Evolutionary conservation across 768 basidiomycete genomes (phyloP), one percentile per base, ranked within the genome.

Genomic region (Suillus paluster): DNA sequence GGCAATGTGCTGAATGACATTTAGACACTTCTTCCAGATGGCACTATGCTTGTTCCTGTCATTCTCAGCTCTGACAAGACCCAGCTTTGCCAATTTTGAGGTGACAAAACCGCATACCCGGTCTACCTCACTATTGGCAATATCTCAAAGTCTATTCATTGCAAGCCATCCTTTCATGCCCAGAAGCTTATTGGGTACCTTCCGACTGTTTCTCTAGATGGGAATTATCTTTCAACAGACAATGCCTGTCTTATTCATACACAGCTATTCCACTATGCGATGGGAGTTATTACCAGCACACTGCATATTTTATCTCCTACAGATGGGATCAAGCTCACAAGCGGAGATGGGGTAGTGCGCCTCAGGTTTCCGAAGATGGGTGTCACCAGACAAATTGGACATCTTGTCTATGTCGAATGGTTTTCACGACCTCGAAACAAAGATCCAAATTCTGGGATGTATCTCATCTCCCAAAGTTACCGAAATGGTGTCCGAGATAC

Each of bases 121-220:
- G 66, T 77, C 3, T 77, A 77, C 49, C 25, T 76, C 1, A 69
- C 70, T 0, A 64, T 75, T 23, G 73, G 70, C 4, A 72, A 70
- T 45, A 66, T 72, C 14, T 33, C 57, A 4, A 72, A 70, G 53
- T 57, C 25, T 9, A 59, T 69, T 14, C 66, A 68, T 7, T 57
- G 66, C 7, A 30, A 69, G 42, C 61, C 67, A 0, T 67, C 61
- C 1, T 9, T 44, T 9, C 60, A 54, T 5, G 72, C 68, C 0
- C 61, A 58, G 1, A 44, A 74, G 1, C 66, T 75, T 0, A 2
- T 77, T n/a, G 71, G 65, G 0, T 75, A 74, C 39, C 57, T 77
- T 8, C 75, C 46, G 25, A 48, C 46, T 8, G 11, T 48, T 27
- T 21, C 46, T 5, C n/a, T 52, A 27, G 49, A 52, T 34, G 49